phyloP scores from a whole-genome alignment of 2,329 filamentous ascomycete species.

The Sporothrix brasiliensis region DNA sequence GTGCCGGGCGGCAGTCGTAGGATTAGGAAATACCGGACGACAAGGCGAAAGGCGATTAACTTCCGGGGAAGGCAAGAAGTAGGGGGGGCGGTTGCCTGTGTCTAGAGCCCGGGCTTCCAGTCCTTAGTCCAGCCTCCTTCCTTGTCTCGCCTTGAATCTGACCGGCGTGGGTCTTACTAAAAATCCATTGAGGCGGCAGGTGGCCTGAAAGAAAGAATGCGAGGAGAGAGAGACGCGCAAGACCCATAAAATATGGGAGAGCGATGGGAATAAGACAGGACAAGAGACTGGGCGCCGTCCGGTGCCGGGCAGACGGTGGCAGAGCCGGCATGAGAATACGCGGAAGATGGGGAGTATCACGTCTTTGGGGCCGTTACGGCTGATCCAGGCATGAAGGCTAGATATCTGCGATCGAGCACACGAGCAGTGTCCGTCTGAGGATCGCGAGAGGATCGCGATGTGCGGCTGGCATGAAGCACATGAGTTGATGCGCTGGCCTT shows the following conservation, averaged over 20 bases:
- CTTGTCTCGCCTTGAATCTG: slow-evolving; percentile 18
- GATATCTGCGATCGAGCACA: neutral
- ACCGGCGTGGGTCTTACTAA: slow-evolving; percentile 14
- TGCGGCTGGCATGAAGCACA: neutral
- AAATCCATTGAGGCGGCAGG: slow-evolving; percentile 9
- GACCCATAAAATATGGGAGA: slow-evolving; percentile 18
- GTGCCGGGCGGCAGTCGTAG: slow-evolving; percentile 13
- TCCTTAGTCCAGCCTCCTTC: slow-evolving; percentile 10
- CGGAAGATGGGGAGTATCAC: slow-evolving; percentile 4
- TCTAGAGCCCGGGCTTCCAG: neutral
- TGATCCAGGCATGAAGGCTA: neutral
- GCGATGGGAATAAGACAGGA: slow-evolving; percentile 14
- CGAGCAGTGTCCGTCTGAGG: neutral
- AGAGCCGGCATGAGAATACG: neutral
- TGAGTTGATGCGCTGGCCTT: slow-evolving; percentile 3
- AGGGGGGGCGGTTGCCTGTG: slow-evolving; percentile 9
- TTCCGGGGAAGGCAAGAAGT: slow-evolving; percentile 7
- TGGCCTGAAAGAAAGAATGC: slow-evolving; percentile 19
- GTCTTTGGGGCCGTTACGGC: neutral
- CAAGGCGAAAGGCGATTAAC: slow-evolving; percentile 12
- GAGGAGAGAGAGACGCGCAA: slow-evolving; percentile 17
- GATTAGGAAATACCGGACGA: slow-evolving; percentile 18
- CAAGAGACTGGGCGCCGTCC: neutral
- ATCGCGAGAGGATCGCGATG: neutral
- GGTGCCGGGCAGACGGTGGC: neutral